Evolutionary conservation across 2,329 filamentous ascomycete genomes (phyloP).

Genomic region (Blastomyces parvus): DNA sequence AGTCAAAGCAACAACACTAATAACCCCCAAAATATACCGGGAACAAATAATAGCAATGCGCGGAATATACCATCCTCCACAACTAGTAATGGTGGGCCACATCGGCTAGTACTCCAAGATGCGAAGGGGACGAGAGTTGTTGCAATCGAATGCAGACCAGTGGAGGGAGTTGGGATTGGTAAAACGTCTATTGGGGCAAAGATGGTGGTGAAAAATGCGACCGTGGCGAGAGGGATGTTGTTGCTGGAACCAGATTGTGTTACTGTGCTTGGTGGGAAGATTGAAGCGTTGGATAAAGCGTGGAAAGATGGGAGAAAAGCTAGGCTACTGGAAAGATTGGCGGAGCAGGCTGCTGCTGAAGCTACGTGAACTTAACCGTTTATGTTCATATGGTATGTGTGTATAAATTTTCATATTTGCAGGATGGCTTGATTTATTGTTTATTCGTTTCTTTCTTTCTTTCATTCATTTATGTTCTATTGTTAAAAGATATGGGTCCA

Average conservation of each 20-base stretch:
- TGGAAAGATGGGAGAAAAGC: constrained; percentile 67
- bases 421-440: neutral
- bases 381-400: neutral
- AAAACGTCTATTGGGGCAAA: constrained; percentile 68
- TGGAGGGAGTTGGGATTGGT: constrained; percentile 54
- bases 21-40: constrained; percentile 10
- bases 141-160: constrained; percentile 59
- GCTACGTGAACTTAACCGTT: neutral
- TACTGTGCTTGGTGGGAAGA: constrained; percentile 74
- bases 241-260: constrained; percentile 62
- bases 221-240: constrained; percentile 63
- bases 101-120: constrained; percentile 78
- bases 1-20: neutral
- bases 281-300: constrained; percentile 67
- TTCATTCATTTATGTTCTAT: neutral
- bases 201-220: constrained; percentile 57
- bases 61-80: constrained; percentile 11
- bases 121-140: constrained; percentile 58
- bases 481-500: constrained; percentile 2
- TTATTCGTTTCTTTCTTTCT: neutral
- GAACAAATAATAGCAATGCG: constrained; percentile 15
- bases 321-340: constrained; percentile 54
- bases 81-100: constrained; percentile 45
- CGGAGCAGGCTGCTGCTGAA: constrained; percentile 16
- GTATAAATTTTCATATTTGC: neutral